phyloP scores from a whole-genome alignment of 1,139 yeast species.

The Keqinozyma sinolaborantium region DNA sequence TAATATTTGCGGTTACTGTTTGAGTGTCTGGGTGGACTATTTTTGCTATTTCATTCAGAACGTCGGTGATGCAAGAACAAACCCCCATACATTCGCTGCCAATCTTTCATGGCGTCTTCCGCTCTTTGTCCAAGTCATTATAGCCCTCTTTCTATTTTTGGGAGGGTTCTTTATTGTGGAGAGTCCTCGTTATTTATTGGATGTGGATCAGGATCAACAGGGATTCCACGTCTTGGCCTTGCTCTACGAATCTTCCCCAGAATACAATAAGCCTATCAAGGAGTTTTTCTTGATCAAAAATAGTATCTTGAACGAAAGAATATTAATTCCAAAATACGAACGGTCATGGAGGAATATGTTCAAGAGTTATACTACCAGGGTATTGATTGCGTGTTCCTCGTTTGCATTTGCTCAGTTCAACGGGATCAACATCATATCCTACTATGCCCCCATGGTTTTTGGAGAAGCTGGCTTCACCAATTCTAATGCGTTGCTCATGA shows the following conservation, averaged over 20 bases:
- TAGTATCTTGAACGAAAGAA: constrained; percentile 55
- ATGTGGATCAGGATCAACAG: constrained; percentile 46
- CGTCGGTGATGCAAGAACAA: constrained; percentile 33
- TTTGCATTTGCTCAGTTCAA: constrained; percentile 54
- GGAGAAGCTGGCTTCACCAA: constrained; percentile 51
- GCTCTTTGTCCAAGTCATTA: constrained; percentile 43
- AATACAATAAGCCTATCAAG: constrained; percentile 41
- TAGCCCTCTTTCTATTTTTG: constrained; percentile 41
- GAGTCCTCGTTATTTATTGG: constrained; percentile 53
- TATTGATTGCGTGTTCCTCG: constrained; percentile 48
- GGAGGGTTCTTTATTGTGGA: constrained; percentile 57
- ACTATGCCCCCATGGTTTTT: constrained; percentile 56
- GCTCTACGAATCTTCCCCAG: constrained; percentile 56
- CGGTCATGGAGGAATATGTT: constrained; percentile 47
- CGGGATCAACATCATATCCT: constrained; percentile 53
- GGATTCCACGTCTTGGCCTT: constrained; percentile 77
- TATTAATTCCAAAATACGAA: constrained; percentile 35
- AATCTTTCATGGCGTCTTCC: constrained; percentile 53
- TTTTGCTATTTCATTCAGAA: constrained; percentile 46
- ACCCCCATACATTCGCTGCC: constrained; percentile 39
- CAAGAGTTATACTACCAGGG: constrained; percentile 32
- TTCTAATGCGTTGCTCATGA: constrained; percentile 47
- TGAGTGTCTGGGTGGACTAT: constrained; percentile 56
- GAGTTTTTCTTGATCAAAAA: constrained; percentile 80
- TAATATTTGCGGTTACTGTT: constrained; percentile 48